Evolutionary conservation across 78 protist genomes (phyloP).

Genomic region (Protostelium mycophagum): DNA sequence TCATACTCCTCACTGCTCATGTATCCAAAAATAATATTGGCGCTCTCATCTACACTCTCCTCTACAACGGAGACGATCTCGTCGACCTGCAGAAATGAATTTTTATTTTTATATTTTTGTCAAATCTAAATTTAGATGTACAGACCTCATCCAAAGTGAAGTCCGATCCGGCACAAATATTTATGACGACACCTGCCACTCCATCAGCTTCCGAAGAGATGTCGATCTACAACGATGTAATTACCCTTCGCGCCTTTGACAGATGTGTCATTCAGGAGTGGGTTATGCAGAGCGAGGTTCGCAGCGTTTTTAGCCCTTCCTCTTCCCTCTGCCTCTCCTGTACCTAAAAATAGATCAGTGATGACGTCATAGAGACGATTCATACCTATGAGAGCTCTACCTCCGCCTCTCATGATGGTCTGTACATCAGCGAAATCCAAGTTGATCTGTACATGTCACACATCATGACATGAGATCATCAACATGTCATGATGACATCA

Average conservation of each 20-base stretch:
- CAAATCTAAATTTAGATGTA: too few species aligned
- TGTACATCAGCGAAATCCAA: conserved; percentile 85
- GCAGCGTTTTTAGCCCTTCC: conserved; percentile 52
- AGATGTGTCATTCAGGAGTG: conserved; percentile 49
- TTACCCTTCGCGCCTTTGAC: conserved; percentile 59
- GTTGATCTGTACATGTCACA: conserved; percentile 64
- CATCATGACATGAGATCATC: background rate
- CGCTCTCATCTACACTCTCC: conserved; percentile 39
- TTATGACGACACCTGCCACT: conserved; percentile 28
- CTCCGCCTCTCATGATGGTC: conserved; percentile 67
- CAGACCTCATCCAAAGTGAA: conserved; percentile 20
- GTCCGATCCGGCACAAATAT: conserved; percentile 40
- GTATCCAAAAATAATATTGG: conserved; percentile 72
- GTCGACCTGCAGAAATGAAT: too few species aligned
- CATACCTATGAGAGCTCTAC: conserved; percentile 74
- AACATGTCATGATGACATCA: background rate
- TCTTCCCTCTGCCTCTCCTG: conserved; percentile 63
- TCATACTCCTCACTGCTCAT: conserved; percentile 24
- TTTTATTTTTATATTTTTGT: too few species aligned
- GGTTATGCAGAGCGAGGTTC: conserved; percentile 51
- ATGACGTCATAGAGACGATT: background rate
- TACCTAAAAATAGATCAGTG: background rate
- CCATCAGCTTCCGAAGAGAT: too few species aligned
- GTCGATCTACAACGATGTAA: background rate
- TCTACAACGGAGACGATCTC: conserved; percentile 43